Evolutionary conservation across 139 green algal genomes (phyloP).

Genomic region (Desmodesmus armatus): DNA sequence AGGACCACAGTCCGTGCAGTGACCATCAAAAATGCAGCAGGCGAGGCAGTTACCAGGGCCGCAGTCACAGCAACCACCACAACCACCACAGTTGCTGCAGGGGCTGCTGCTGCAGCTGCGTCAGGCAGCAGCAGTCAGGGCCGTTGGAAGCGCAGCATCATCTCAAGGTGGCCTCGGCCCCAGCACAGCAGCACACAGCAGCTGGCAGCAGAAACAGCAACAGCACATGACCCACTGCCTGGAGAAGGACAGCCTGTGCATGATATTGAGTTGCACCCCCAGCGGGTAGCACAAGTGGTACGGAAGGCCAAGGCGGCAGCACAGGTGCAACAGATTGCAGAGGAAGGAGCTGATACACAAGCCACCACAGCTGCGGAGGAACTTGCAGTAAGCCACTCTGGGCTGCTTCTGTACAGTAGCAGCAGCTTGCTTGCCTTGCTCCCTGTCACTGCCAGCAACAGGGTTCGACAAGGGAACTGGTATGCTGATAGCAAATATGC

Average conservation of each 20-base stretch:
- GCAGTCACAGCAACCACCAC: conserved; percentile 34
- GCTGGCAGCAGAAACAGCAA: background rate
- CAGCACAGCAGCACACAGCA: too few relatives aligned
- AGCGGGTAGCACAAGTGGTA: conserved; percentile 27
- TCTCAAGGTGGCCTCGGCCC: background rate
- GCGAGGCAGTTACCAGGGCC: conserved; percentile 10
- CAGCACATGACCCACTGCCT: conserved; percentile 5
- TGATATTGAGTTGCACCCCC: conserved; percentile 24
- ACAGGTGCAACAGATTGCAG: conserved; percentile 6
- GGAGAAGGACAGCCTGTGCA: conserved; percentile 34
- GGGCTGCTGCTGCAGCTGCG: conserved; percentile 7
- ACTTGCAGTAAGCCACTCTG: conserved; percentile 20
- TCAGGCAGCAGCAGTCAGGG: conserved; percentile 3
- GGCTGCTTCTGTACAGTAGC: background rate
- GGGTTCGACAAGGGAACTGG: too few relatives aligned
- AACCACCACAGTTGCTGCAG: background rate
- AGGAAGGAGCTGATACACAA: background rate
- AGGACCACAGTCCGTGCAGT: too few relatives aligned
- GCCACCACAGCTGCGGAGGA: conserved; percentile 5
- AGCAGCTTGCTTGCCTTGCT: background rate
- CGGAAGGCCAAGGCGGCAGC: background rate
- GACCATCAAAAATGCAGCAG: conserved; percentile 8
- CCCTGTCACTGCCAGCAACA: background rate
- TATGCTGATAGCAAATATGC: too few relatives aligned
- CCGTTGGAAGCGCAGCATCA: background rate